These are phyloP conservation scores for Lactarius vividus DNA, from an alignment of 768 basidiomycete species.

Conservation along the genomic window DNA sequence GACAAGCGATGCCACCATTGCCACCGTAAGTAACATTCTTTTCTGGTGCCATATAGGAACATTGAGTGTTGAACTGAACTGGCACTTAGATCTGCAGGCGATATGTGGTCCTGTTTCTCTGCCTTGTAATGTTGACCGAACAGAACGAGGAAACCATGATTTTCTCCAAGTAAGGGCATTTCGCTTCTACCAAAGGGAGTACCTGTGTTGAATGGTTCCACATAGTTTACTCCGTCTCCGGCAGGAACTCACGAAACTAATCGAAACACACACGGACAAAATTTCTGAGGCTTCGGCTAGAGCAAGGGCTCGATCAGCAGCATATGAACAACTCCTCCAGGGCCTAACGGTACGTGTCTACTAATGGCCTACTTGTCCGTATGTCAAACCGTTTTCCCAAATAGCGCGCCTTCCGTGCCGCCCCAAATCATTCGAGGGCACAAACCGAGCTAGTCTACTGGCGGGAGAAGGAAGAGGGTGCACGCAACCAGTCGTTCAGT, in stretches of 20 bases:
- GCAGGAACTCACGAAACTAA: slow-evolving; percentile 75
- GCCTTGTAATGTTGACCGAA: slow-evolving; percentile 74
- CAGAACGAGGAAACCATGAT: slow-evolving; percentile 95
- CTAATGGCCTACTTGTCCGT: slow-evolving; percentile 3
- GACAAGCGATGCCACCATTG: slow-evolving; percentile 68
- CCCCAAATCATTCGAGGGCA: slow-evolving; percentile 71
- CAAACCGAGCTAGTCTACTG: slow-evolving; percentile 87
- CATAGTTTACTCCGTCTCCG: slow-evolving; percentile 78
- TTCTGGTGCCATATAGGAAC: slow-evolving; percentile 27
- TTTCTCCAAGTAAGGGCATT: slow-evolving; percentile 73
- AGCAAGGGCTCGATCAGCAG: slow-evolving; percentile 64
- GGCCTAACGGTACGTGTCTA: slow-evolving; percentile 62
- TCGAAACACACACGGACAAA: slow-evolving; percentile 68
- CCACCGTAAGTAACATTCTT: slow-evolving; percentile 45
- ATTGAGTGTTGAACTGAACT: not conserved
- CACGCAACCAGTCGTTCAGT: slow-evolving; percentile 40
- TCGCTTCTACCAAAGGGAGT: not conserved
- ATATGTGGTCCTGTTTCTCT: slow-evolving; percentile 80
- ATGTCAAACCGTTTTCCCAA: slow-evolving; percentile 6
- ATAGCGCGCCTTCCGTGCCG: slow-evolving; percentile 65
- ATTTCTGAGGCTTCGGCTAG: slow-evolving; percentile 57
- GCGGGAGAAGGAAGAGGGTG: slow-evolving; percentile 82
- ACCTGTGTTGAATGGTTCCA: slow-evolving; percentile 5
- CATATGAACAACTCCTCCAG: slow-evolving; percentile 76
- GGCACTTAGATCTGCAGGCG: slow-evolving; percentile 59